phyloP scores from a whole-genome alignment of 768 basidiomycete genomes.

The Rhodotorula diobovata region DNA sequence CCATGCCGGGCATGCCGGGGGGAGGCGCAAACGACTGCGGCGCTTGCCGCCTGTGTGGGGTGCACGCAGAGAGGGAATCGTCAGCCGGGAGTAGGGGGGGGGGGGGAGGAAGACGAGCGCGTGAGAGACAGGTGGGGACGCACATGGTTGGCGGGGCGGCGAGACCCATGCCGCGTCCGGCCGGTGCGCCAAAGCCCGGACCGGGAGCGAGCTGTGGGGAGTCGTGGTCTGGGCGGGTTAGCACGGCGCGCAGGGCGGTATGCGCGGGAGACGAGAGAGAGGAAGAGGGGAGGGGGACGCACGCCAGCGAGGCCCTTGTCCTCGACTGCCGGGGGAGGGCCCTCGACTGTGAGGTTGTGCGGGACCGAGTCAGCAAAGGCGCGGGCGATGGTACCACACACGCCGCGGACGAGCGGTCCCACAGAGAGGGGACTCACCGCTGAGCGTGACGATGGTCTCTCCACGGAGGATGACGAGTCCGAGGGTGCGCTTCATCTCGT shows the following conservation, averaged over 20 bases:
- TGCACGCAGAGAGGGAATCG: neutral
- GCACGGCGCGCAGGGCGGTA: neutral
- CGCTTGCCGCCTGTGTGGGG: slow-evolving; percentile 38
- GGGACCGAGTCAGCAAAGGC: neutral
- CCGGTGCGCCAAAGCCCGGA: slow-evolving; percentile 91
- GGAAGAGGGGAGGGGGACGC: neutral
- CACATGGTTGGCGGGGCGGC: slow-evolving; percentile 48
- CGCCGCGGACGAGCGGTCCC: no score
- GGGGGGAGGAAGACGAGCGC: neutral
- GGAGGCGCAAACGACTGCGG: slow-evolving; percentile 49
- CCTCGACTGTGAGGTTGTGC: slow-evolving; percentile 13
- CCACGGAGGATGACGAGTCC: slow-evolving; percentile 96
- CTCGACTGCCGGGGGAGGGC: slow-evolving; percentile 31
- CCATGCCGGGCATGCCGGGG: slow-evolving; percentile 55
- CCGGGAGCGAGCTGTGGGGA: slow-evolving; percentile 66
- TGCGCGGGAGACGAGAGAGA: neutral
- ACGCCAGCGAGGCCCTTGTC: slow-evolving; percentile 25
- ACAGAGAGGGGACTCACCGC: slow-evolving; percentile 51
- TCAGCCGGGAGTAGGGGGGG: slow-evolving; percentile 1
- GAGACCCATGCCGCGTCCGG: slow-evolving; percentile 86
- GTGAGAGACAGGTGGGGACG: neutral
- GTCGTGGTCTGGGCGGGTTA: slow-evolving; percentile 9
- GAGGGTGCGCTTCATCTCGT: slow-evolving; percentile 92
- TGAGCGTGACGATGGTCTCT: slow-evolving; percentile 90
- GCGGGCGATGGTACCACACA: no score